Evolutionary conservation across 2,329 filamentous ascomycete species (phyloP).

Genomic region (Lasiodiplodia citricola): DNA sequence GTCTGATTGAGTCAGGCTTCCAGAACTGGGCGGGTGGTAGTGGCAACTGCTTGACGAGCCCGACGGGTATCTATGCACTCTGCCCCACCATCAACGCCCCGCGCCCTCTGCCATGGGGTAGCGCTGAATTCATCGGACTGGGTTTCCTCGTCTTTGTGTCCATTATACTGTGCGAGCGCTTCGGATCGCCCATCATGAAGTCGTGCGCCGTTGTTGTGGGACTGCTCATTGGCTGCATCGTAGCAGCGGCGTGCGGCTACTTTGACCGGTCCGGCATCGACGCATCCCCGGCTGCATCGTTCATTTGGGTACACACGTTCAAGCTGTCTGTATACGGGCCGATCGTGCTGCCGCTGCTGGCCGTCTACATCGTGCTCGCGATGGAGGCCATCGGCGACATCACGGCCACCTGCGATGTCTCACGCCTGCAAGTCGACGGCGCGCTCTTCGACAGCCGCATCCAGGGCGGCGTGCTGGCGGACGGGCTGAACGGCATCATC

Average conservation of each 20-base stretch:
- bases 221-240: slow-evolving; percentile 76
- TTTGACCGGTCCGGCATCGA: slow-evolving; percentile 77
- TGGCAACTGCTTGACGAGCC: slow-evolving; percentile 59
- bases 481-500: slow-evolving; percentile 76
- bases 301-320: slow-evolving; percentile 82
- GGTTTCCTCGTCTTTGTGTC: slow-evolving; percentile 81
- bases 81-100: slow-evolving; percentile 69
- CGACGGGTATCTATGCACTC: slow-evolving; percentile 61
- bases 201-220: slow-evolving; percentile 77
- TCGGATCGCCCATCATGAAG: slow-evolving; percentile 85
- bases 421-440: slow-evolving; percentile 74
- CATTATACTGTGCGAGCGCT: slow-evolving; percentile 80
- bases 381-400: slow-evolving; percentile 81
- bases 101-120: slow-evolving; percentile 76
- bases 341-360: slow-evolving; percentile 72
- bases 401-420: slow-evolving; percentile 82
- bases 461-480: slow-evolving; percentile 78
- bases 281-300: slow-evolving; percentile 71
- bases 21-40: slow-evolving; percentile 79
- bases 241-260: slow-evolving; percentile 78
- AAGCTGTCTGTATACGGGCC: slow-evolving; percentile 73
- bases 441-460: slow-evolving; percentile 75
- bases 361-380: slow-evolving; percentile 69
- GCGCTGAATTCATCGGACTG: slow-evolving; percentile 76
- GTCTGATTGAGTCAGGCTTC: slow-evolving; percentile 73